Base-by-base conservation (phyloP, 2,329 filamentous ascomycete genomes). In the Colletotrichum horii region DNA sequence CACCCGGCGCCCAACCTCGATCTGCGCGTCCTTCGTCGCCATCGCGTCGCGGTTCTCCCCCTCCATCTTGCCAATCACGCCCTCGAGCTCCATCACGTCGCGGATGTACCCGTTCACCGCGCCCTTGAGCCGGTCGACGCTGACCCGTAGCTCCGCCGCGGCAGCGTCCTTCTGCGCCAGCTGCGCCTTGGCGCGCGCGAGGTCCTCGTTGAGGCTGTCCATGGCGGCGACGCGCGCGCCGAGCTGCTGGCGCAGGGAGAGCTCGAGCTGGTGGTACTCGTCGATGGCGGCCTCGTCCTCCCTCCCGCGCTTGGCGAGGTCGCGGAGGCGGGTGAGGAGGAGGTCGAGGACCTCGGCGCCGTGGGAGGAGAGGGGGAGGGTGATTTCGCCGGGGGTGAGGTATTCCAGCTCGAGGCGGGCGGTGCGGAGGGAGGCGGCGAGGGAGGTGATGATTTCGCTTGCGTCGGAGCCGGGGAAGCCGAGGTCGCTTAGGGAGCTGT, bases 391-490 rank as follows among this genome's bases (percentile, higher is more conserved):
- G 0, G 91, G 91, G 0, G 88, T 89, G 24, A 93, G 85, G 79
- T 92, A 92, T 80, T 93, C 91, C 4, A 93, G 87, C 78, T 93
- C 91, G 0, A 93, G 83, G 2, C 91, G 88, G 2, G 91, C 91
- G 3, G 88, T 82, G 24, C 91, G 89, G 82, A 93, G 90, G 3
- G 88, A 86, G 3, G 84, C 77, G 0, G 85, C 81, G 15, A 93
- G 85, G 0, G 87, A 85, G 2, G 83, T 76, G 9, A 93, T 79
- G 72, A 90, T 87, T n/a, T 88, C 87, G n/a, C 82, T 71, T 0
- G 88, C 86, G 75, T 90, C 88, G 8, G 78, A 76, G 1, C 88
- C 87, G 0, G 83, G 80, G 77, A 93, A 93, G 8, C 90, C 91
- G 1, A 93, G 85, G 2, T 81, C 79, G 11, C 79, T 80, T 36